Evolutionary conservation across 176 grass and related monocot species (phyloP).

Genomic region (Oropetium thomaeum): DNA sequence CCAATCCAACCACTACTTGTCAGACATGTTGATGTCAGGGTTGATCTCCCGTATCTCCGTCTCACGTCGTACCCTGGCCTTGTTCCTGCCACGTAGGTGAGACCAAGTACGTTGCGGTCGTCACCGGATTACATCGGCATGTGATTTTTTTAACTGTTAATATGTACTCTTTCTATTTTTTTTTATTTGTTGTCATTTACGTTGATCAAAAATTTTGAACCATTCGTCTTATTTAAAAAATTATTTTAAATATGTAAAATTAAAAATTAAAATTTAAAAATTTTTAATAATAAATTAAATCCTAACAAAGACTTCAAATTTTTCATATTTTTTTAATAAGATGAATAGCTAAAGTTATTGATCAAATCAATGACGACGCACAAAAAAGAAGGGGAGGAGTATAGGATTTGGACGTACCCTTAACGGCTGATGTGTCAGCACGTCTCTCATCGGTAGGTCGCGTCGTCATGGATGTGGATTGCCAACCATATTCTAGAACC

Average conservation of each 20-base stretch:
- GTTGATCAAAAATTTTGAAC: too few relatives aligned
- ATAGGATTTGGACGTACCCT: constrained; percentile 1
- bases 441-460: constrained; percentile 14
- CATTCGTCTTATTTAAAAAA: too few relatives aligned
- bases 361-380: too few relatives aligned
- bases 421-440: constrained; percentile 2
- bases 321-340: too few relatives aligned
- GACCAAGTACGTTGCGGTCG: neutral
- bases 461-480: neutral
- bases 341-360: too few relatives aligned
- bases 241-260: too few relatives aligned
- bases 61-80: constrained; percentile 33
- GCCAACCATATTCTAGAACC: neutral
- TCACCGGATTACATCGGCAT: constrained; percentile 13
- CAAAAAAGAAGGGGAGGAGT: too few relatives aligned
- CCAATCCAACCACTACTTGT: constrained; percentile 28
- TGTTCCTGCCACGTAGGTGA: constrained; percentile 15
- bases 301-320: too few relatives aligned
- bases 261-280: too few relatives aligned
- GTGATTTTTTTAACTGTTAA: neutral
- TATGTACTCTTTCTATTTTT: too few relatives aligned
- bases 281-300: too few relatives aligned
- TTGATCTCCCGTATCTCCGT: constrained; percentile 30
- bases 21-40: constrained; percentile 32
- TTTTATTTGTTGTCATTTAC: too few relatives aligned